Percentiles rank a stretch among this genome's conserved stretches.
Conservation (phyloP, 176 grass and related monocot species). For the Alloteropsis semialata region DNA sequence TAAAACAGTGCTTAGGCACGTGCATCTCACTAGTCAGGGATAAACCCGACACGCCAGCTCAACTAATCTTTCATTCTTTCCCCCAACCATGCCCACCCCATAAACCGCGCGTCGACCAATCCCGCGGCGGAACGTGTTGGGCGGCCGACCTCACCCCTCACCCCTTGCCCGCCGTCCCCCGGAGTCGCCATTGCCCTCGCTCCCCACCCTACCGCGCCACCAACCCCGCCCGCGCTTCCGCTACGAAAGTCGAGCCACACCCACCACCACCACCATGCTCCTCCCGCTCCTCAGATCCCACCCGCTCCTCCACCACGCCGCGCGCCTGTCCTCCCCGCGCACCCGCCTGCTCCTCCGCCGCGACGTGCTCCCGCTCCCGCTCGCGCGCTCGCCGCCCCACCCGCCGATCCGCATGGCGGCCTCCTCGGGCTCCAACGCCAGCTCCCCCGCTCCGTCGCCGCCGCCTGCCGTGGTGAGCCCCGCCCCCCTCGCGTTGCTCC, state of each 20-base stretch:
- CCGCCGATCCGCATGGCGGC: conserved; percentile 42
- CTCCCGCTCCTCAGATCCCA: conserved; percentile 77
- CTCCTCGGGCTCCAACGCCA: conserved; percentile 38
- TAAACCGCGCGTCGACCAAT: conserved; percentile 25
- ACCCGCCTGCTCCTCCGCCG: conserved; percentile 25
- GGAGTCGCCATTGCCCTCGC: conserved; percentile 14
- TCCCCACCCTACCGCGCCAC: not conserved
- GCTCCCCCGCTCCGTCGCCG: conserved; percentile 33
- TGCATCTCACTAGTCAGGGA: not conserved
- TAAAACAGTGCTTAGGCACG: too few relatives aligned
- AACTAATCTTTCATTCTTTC: conserved; percentile 10
- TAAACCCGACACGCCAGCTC: conserved; percentile 23
- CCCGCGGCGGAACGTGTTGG: conserved; percentile 25
- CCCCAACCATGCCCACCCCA: not conserved
- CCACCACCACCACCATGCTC: conserved; percentile 50
- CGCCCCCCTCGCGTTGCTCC: too few relatives aligned
- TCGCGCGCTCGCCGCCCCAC: not conserved
- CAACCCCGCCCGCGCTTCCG: conserved; percentile 10
- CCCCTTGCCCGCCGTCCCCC: not conserved
- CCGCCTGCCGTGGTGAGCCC: conserved; percentile 47
- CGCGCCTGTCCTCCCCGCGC: conserved; percentile 27
- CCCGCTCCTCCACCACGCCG: conserved; percentile 53
- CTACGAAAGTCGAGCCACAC: conserved; percentile 43
- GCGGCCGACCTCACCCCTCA: conserved; percentile 23
- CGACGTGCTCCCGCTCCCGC: conserved; percentile 2